Evolutionary conservation across 83 land plant species (phyloP), one percentile per base, ranked within the genome.

Genomic region (Picea abies): DNA sequence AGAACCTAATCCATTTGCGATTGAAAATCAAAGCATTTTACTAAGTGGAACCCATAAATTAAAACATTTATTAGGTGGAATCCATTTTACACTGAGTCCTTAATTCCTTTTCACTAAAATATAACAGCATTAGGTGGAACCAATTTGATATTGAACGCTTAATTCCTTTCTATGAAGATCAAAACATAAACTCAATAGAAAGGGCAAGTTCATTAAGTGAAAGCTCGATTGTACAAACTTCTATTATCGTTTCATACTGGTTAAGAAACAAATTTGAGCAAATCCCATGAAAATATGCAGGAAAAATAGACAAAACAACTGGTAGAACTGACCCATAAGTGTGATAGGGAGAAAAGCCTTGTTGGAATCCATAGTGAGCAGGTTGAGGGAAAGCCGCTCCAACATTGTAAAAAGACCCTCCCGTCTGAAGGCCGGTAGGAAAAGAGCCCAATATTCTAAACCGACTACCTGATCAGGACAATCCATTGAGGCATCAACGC

Each of bases 261-360:
- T 10, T 3, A 52, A 52, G 56, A 52, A 52, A 52, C 56, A 52
- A 52, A 10, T 52, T 52, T 1, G 56, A 78, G 56, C 4, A 49
- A 32, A 26, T 52, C 62, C 58, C 39, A 52, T 29, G 39, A 1
- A 60, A 35, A 78, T 23, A 78, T 1, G 63, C 39, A 7, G 63
- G 39, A 16, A 44, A 60, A 20, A 16, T 60, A 15, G 7, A 3
- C 29, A 52, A 52, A 52, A 52, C 12, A 52, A 52, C 2, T 10
- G 14, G 12, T 52, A 8, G 26, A 56, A 64, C 78, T 72, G 71
- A 87, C 89, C 89, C 88, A 83, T 83, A 86, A 73, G 85, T 39
- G 80, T 83, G 80, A 25, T 83, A 83, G 68, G 88, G 88, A 65
- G 56, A 49, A 49, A 78, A 58, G 41, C 41, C 41, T 56, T 78